Percentiles rank a stretch among this genome's conserved stretches.
These are phyloP conservation scores for Mortierella sp. DNA, from an alignment of 371 early-diverging fungal genomes.

Conservation along the genomic window DNA sequence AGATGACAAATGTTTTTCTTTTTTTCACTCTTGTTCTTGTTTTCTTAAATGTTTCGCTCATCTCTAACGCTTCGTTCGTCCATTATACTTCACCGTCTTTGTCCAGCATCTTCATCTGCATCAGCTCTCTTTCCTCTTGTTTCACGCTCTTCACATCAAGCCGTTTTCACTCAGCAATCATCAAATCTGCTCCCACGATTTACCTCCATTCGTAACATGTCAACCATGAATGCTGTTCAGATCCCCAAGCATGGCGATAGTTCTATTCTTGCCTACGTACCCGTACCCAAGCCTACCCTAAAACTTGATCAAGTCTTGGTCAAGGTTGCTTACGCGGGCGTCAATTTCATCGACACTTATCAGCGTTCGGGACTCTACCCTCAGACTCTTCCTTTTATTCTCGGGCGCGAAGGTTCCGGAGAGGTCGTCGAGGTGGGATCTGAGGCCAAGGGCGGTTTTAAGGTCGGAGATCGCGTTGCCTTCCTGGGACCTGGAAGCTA, in stretches of 20 bases:
- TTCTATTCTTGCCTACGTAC: constrained; percentile 74
- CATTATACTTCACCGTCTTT: too few relatives aligned
- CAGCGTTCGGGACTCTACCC: constrained; percentile 90
- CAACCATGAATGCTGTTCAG: constrained; percentile 82
- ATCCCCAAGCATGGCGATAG: constrained; percentile 77
- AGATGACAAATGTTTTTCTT: too few relatives aligned
- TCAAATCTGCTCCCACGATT: not conserved
- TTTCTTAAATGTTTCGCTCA: too few relatives aligned
- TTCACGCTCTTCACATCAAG: not conserved
- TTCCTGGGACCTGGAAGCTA: constrained; percentile 77
- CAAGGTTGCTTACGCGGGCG: constrained; percentile 83
- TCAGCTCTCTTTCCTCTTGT: not conserved
- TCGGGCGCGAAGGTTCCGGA: constrained; percentile 91
- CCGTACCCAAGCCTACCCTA: constrained; percentile 64
- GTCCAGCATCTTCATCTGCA: not conserved
- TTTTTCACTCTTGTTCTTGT: too few relatives aligned
- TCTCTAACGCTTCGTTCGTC: not conserved
- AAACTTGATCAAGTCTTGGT: constrained; percentile 77
- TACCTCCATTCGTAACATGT: constrained; percentile 41
- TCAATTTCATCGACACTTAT: constrained; percentile 96
- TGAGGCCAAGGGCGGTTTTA: constrained; percentile 66
- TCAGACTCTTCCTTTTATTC: constrained; percentile 73
- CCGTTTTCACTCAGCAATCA: not conserved
- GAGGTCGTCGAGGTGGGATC: constrained; percentile 81
- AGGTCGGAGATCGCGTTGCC: constrained; percentile 88